Percentiles rank a stretch among this genome's conserved stretches.
Evolutionary conservation across 164 flowering plant species (phyloP).

Genomic region (Magnolia kwangsiensis): DNA sequence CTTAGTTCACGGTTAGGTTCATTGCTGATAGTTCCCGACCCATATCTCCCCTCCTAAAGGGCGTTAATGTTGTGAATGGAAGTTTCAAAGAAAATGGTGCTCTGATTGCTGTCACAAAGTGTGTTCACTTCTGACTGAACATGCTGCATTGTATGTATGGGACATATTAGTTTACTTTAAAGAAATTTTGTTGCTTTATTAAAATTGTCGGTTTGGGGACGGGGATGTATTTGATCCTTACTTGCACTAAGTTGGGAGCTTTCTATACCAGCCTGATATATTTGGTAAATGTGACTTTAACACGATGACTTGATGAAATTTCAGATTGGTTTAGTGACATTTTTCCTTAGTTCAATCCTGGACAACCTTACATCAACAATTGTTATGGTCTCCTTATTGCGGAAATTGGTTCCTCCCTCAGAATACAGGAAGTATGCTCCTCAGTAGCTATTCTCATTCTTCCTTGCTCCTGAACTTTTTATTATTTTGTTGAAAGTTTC

Average conservation of each 20-base stretch:
- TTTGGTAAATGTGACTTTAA: background rate
- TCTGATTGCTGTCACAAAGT: background rate
- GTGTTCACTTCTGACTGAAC: background rate
- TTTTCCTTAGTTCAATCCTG: conserved; percentile 88
- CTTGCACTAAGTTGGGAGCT: background rate
- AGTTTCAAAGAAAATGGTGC: background rate
- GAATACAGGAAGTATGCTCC: conserved; percentile 88
- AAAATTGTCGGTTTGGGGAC: background rate
- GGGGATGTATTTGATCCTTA: background rate
- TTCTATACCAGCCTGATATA: background rate
- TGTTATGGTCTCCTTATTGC: conserved; percentile 90
- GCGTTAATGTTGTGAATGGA: background rate
- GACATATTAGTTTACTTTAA: background rate
- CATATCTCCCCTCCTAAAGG: background rate
- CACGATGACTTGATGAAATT: conserved; percentile 12
- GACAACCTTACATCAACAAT: conserved; percentile 97
- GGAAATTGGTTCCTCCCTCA: conserved; percentile 90
- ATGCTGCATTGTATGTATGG: background rate
- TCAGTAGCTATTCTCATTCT: background rate
- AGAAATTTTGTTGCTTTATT: background rate
- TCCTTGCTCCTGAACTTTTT: background rate
- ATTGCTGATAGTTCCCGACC: background rate
- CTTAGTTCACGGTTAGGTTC: background rate
- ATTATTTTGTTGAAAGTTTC: background rate
- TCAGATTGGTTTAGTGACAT: conserved; percentile 93